Conservation (phyloP, 257 asterid genomes). For the Solanum pinnatisectum region DNA sequence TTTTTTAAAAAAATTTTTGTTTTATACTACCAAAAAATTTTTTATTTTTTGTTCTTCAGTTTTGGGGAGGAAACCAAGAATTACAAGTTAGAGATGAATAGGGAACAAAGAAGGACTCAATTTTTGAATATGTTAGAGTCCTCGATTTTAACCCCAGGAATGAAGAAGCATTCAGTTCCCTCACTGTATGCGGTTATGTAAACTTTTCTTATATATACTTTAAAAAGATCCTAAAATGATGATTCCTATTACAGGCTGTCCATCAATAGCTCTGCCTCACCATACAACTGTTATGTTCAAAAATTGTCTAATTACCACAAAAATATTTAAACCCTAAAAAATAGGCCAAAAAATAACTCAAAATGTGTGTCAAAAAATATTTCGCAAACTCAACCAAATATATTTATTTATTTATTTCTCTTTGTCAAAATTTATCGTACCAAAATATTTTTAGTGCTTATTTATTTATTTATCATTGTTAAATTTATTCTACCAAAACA, state of each 20-base stretch:
- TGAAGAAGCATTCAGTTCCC: background rate
- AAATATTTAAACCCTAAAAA: background rate
- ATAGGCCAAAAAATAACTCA: background rate
- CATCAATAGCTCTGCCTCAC: background rate
- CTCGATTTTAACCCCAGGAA: background rate
- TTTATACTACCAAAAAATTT: background rate
- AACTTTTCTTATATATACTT: background rate
- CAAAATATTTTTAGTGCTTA: background rate
- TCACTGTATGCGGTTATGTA: background rate
- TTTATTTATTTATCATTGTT: background rate
- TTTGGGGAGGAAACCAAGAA: background rate
- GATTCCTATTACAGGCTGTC: background rate
- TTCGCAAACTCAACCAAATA: background rate
- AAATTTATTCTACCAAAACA: background rate
- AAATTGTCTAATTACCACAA: background rate
- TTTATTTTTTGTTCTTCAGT: background rate
- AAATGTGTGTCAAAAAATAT: background rate
- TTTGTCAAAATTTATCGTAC: background rate
- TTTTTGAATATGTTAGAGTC: background rate
- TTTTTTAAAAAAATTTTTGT: background rate
- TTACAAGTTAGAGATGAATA: background rate
- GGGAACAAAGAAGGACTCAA: conserved; percentile 1
- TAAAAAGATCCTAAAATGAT: background rate
- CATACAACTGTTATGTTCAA: background rate
- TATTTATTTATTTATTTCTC: background rate